phyloP scores from a whole-genome alignment of 805 yeast species.

The Kodamaea restingae region DNA sequence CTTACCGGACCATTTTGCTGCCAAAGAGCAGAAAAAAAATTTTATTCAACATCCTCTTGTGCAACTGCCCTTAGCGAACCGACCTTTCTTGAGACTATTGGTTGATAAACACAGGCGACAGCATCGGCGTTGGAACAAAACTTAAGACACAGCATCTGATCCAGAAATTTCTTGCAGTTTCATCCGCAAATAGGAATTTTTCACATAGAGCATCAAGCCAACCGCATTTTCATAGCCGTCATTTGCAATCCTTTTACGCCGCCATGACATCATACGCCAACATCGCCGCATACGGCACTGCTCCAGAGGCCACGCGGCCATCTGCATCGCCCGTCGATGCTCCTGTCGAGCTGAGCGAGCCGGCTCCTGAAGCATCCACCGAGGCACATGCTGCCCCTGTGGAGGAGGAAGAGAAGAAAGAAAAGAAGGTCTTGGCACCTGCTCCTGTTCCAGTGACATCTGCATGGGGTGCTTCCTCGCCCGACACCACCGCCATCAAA shows the following conservation, averaged over 20 bases:
- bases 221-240: constrained; percentile 1
- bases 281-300: constrained; percentile 36
- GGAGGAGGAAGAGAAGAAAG: constrained; percentile 14
- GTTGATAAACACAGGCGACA: background rate
- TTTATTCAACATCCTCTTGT: constrained; percentile 3
- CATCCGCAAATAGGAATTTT: background rate
- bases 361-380: constrained; percentile 7
- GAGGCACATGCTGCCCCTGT: constrained; percentile 5
- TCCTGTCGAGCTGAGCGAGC: constrained; percentile 3
- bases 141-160: background rate
- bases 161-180: background rate
- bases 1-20: background rate
- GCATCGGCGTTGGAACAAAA: background rate
- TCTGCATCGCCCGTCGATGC: constrained; percentile 5
- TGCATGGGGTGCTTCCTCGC: constrained; percentile 36
- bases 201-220: constrained; percentile 1
- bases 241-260: background rate
- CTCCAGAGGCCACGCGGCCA: constrained; percentile 8
- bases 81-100: background rate
- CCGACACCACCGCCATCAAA: constrained; percentile 8
- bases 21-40: background rate
- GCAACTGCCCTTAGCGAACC: constrained; percentile 2
- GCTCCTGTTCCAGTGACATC: constrained; percentile 44
- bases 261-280: constrained; percentile 37
- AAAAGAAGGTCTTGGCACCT: constrained; percentile 37